These are phyloP conservation scores for Gaertneriomyces sp. DNA, from an alignment of 192 early-diverging fungal species.

Conservation along the genomic window DNA sequence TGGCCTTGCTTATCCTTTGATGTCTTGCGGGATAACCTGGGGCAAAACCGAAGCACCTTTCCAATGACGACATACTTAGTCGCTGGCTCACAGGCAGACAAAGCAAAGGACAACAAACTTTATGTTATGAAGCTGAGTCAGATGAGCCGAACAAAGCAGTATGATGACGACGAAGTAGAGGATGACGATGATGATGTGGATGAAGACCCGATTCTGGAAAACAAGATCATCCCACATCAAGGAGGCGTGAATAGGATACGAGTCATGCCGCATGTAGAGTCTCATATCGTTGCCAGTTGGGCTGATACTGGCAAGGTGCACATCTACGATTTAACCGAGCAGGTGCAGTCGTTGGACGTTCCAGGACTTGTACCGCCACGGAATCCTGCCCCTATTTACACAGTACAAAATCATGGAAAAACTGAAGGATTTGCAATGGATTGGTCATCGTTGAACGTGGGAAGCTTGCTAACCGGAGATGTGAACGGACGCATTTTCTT, in stretches of 20 bases:
- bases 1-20: conserved; percentile 98
- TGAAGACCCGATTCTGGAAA: conserved; percentile 91
- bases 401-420: conserved; percentile 75
- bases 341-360: conserved; percentile 72
- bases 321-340: conserved; percentile 80
- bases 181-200: conserved; percentile 87
- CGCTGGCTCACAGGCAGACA: conserved; percentile 88
- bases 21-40: conserved; percentile 83
- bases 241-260: conserved; percentile 93
- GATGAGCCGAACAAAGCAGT: conserved; percentile 87
- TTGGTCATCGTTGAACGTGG: conserved; percentile 67
- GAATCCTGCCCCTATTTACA: conserved; percentile 71
- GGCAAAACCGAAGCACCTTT: conserved; percentile 72
- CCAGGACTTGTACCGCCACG: conserved; percentile 67
- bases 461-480: conserved; percentile 84
- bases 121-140: conserved; percentile 95
- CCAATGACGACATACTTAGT: conserved; percentile 91
- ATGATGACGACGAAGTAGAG: conserved; percentile 57
- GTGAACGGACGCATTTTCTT: conserved; percentile 73
- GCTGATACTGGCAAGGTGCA: conserved; percentile 93
- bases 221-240: conserved; percentile 72
- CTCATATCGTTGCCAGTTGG: conserved; percentile 86
- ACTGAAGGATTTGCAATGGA: conserved; percentile 94
- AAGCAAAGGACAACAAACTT: conserved; percentile 80
- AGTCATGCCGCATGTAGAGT: conserved; percentile 69